These are phyloP conservation scores for Tulasnella sp. DNA, from an alignment of 768 basidiomycete species.

Conservation along the genomic window DNA sequence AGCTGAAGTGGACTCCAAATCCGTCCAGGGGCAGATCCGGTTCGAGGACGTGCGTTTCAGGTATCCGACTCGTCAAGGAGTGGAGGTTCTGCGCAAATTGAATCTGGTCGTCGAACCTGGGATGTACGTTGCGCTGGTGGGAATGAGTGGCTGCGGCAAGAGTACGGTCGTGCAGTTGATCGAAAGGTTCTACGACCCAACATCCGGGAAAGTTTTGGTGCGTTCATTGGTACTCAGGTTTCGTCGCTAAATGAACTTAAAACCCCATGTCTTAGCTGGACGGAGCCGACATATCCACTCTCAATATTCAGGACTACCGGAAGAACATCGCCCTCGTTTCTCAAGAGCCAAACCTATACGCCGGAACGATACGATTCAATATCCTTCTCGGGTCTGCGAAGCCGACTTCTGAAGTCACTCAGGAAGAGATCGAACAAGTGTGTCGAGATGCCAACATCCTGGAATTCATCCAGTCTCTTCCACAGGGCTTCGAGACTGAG, in stretches of 20 bases:
- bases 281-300: slow-evolving; percentile 64
- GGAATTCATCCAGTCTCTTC: slow-evolving; percentile 81
- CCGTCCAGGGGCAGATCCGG: slow-evolving; percentile 39
- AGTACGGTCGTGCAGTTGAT: slow-evolving; percentile 35
- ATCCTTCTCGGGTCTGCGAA: slow-evolving; percentile 81
- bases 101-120: slow-evolving; percentile 31
- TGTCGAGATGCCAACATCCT: slow-evolving; percentile 87
- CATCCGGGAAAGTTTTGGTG: slow-evolving; percentile 32
- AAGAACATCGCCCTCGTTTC: slow-evolving; percentile 86
- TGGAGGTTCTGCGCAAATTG: slow-evolving; percentile 37
- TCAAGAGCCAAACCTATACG: slow-evolving; percentile 86
- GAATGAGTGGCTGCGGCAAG: slow-evolving; percentile 34
- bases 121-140: slow-evolving; percentile 36
- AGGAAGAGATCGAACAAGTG: slow-evolving; percentile 79
- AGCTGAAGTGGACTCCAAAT: slow-evolving; percentile 38
- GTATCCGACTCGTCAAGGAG: slow-evolving; percentile 40
- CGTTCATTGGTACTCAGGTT: not conserved
- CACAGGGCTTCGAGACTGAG: slow-evolving; percentile 47
- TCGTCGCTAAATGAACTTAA: not conserved
- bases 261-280: slow-evolving; percentile 53
- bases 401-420: slow-evolving; percentile 70
- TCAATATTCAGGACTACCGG: slow-evolving; percentile 83
- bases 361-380: slow-evolving; percentile 90
- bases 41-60: slow-evolving; percentile 42
- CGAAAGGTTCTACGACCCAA: slow-evolving; percentile 37